phyloP scores from a whole-genome alignment of 129 eudicot species.

The Ambrosia artemisiifolia region DNA sequence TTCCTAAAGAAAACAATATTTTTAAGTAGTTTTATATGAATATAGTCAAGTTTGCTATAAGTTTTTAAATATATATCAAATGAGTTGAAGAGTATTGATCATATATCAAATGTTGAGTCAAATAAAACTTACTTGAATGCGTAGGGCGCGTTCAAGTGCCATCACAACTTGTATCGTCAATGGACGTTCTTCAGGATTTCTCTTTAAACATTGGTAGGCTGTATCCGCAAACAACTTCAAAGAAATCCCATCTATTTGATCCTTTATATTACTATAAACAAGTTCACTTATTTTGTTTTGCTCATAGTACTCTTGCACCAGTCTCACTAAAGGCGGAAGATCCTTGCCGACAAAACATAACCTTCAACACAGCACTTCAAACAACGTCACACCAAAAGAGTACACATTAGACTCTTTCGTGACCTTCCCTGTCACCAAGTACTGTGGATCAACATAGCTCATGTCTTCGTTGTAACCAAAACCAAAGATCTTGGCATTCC shows the following conservation, averaged over 20 bases:
- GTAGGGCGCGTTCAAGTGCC: neutral
- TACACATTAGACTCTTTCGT: neutral
- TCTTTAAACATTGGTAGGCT: neutral
- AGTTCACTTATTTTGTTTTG: neutral
- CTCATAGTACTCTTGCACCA: neutral
- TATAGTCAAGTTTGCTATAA: too few relatives aligned
- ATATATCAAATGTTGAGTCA: too few relatives aligned
- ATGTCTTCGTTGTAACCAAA: too few relatives aligned
- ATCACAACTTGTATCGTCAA: neutral
- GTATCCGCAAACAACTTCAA: neutral
- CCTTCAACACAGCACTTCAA: neutral
- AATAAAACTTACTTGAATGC: neutral
- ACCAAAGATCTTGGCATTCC: too few relatives aligned
- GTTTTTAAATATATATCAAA: too few relatives aligned
- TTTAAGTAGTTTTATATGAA: too few relatives aligned
- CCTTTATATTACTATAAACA: neutral
- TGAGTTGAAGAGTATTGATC: too few relatives aligned
- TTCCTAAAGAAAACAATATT: too few relatives aligned
- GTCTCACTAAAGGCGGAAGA: neutral
- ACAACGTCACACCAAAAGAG: neutral
- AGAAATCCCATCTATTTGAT: neutral
- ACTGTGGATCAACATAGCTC: neutral
- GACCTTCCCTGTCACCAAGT: neutral
- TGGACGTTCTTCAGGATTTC: neutral
- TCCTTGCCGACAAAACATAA: neutral